A percentile compares a stretch with the other conserved stretches of the same genome.
Evolutionary conservation across 1,284 basidiomycete species (phyloP).

Genomic region (Cutaneotrichosporon mucoides): DNA sequence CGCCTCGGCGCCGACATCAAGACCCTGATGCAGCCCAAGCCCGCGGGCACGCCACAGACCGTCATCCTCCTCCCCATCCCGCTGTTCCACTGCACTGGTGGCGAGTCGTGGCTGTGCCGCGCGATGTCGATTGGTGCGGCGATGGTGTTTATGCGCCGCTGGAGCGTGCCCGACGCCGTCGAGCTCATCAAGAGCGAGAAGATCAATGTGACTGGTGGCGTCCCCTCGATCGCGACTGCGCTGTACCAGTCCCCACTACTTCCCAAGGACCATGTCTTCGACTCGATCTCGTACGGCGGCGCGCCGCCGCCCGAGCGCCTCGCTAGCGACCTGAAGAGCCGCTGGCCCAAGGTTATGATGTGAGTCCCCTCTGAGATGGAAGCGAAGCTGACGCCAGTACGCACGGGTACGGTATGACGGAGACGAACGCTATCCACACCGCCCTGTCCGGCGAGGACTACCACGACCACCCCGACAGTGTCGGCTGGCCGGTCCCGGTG

Average conservation of each 20-base stretch:
- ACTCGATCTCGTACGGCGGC: slow-evolving; percentile 43
- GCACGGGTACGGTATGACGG: slow-evolving; percentile 44
- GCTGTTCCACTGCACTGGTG: slow-evolving; percentile 36
- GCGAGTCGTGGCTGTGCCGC: too few relatives aligned
- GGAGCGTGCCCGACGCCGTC: too few relatives aligned
- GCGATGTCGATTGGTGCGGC: too few relatives aligned
- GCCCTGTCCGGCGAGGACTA: slow-evolving; percentile 38
- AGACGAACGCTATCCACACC: slow-evolving; percentile 42
- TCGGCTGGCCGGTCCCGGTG: slow-evolving; percentile 37
- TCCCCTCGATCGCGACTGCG: slow-evolving; percentile 40
- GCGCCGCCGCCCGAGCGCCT: slow-evolving; percentile 38
- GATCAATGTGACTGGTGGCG: slow-evolving; percentile 40
- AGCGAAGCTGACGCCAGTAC: background rate
- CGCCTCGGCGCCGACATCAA: slow-evolving; percentile 31
- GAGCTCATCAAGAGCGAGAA: slow-evolving; percentile 24
- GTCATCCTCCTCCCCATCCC: slow-evolving; percentile 38
- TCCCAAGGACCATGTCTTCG: slow-evolving; percentile 18
- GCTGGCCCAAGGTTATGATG: slow-evolving; percentile 30
- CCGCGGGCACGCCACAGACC: slow-evolving; percentile 12
- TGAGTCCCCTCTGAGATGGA: background rate
- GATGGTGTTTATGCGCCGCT: too few relatives aligned
- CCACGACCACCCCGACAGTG: slow-evolving; percentile 8
- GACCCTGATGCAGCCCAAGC: background rate
- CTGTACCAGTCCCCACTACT: slow-evolving; percentile 14
- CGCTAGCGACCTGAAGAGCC: slow-evolving; percentile 23